Evolutionary conservation across 805 yeast species (phyloP).

Genomic region (Wickerhamiella bombiphila): DNA sequence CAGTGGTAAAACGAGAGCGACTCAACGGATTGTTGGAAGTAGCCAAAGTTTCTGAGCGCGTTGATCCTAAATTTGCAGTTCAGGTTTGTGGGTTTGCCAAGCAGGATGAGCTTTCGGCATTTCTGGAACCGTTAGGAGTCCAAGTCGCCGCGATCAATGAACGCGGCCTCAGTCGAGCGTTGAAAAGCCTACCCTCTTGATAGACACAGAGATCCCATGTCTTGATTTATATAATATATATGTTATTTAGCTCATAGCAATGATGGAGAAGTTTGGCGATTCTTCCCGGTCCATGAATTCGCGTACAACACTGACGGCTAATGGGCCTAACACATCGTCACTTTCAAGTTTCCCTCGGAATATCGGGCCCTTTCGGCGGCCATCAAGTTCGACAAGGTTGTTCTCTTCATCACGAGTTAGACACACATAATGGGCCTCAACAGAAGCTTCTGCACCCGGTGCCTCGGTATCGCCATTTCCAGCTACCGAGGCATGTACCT

Average conservation of each 20-base stretch:
- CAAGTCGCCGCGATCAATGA: no score
- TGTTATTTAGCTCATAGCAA: conserved; percentile 32
- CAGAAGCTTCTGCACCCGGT: conserved; percentile 29
- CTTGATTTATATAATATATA: neutral
- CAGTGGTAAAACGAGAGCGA: no score
- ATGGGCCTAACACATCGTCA: conserved; percentile 27
- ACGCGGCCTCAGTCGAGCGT: no score
- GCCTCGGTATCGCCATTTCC: conserved; percentile 26
- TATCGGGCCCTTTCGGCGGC: conserved; percentile 66
- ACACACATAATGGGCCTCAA: conserved; percentile 64
- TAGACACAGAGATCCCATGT: neutral
- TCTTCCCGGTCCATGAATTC: conserved; percentile 42
- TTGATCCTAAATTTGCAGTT: no score
- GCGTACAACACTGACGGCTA: conserved; percentile 41
- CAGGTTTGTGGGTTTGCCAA: no score
- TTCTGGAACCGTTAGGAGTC: no score
- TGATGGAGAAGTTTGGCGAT: conserved; percentile 45
- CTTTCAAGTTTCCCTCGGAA: conserved; percentile 32
- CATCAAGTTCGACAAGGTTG: conserved; percentile 67
- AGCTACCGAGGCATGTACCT: conserved; percentile 27
- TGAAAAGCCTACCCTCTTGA: no score
- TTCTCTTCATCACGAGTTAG: conserved; percentile 40
- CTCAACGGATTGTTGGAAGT: no score
- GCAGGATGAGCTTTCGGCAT: no score
- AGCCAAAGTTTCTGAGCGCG: no score